Evolutionary conservation across 768 basidiomycete species (phyloP).

Genomic region (Mrakia gelida): DNA sequence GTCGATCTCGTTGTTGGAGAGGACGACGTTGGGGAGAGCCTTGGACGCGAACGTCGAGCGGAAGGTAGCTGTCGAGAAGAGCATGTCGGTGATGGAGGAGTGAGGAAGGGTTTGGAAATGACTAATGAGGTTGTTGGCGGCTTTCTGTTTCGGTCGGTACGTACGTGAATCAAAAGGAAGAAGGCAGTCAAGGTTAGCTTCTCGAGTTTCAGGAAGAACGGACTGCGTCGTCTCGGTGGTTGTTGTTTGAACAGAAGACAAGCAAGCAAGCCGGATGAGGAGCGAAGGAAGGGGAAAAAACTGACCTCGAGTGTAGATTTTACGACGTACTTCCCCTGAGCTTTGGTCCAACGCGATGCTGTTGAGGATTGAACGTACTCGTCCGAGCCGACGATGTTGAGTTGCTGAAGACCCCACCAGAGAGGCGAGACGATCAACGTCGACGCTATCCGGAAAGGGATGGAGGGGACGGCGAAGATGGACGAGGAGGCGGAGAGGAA

Average conservation of each 20-base stretch:
- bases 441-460: constrained; percentile 35
- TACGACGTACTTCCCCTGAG: constrained; percentile 41
- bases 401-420: constrained; percentile 43
- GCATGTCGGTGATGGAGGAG: constrained; percentile 36
- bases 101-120: constrained; percentile 29
- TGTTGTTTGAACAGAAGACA: background rate
- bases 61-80: constrained; percentile 20
- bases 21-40: constrained; percentile 35
- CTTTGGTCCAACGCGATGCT: constrained; percentile 39
- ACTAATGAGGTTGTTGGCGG: constrained; percentile 8
- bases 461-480: constrained; percentile 37
- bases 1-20: constrained; percentile 62
- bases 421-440: constrained; percentile 40
- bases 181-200: background rate
- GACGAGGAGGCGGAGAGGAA: constrained; percentile 40
- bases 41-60: constrained; percentile 11
- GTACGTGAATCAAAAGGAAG: background rate
- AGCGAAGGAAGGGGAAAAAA: background rate
- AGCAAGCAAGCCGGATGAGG: background rate
- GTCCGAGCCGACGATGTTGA: constrained; percentile 36
- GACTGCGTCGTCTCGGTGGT: too few relatives aligned
- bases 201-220: background rate
- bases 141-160: constrained; percentile 9
- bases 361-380: constrained; percentile 12
- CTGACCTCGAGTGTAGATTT: constrained; percentile 43